Base-by-base conservation (phyloP, 257 asterid species). In the Catharanthus roseus region DNA sequence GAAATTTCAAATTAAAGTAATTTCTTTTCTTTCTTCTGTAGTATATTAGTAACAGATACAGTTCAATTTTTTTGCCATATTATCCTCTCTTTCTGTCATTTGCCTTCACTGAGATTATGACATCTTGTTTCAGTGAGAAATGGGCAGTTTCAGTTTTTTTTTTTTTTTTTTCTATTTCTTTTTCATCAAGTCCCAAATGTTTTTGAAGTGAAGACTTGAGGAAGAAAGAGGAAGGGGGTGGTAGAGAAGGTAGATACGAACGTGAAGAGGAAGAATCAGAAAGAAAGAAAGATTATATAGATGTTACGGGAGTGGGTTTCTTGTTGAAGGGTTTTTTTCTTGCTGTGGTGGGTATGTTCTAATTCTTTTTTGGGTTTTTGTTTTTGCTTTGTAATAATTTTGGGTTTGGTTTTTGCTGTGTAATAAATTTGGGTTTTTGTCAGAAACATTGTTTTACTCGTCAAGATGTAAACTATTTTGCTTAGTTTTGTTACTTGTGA, bases 1-100 rank as follows among this genome's bases (percentile, higher is more conserved):
- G 42, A 38, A 38, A 38, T 38, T 65, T 71, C 61, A 73, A 73
- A 66, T 65, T 65, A 73, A 73, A 66, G 77, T 54, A 58, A 44
- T 41, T 54, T 38, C 42, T 38, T 8, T 38, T 8, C 5, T 38
- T n/a, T n/a, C 28, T 33, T 71, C 33, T 0, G 28, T 18, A 61
- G 67, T 61, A 33, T 61, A 61, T 62, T 62, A 62, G 29, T 9
- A 62, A 62, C 18, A 34, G 47, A 61, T 36, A 16, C 26, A 11
- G 47, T 62, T 62, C 67, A 62, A 15, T 60, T 60, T 60, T 31
- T n/a, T n/a, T n/a, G 38, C 65, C 39, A 29, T 28, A 12, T 57
- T 57, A 57, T 57, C 36, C 19, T 57, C 26, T 16, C 9, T 41
- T 67, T 57, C 62, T 45, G 50, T 55, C 77, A 67, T 74, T 57